phyloP scores from a whole-genome alignment of 1,284 basidiomycete species.

The Naganishia liquefaciens region DNA sequence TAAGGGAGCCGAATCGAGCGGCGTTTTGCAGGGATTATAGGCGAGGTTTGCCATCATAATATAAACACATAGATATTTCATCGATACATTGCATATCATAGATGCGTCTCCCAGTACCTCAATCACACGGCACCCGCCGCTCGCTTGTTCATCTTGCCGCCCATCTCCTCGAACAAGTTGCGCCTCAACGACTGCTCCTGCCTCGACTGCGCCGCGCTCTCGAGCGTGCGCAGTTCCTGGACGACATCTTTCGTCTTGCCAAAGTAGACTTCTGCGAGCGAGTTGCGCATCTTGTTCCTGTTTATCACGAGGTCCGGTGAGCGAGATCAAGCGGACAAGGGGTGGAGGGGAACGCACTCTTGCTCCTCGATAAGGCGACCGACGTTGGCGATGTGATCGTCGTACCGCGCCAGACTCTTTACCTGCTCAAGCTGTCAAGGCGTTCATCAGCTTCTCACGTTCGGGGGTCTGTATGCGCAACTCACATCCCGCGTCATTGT shows the following conservation, averaged over 20 bases:
- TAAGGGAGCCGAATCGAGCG: conserved; percentile 39
- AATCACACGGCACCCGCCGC: background rate
- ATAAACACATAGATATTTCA: conserved; percentile 1
- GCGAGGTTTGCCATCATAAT: background rate
- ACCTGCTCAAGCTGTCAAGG: conserved; percentile 75
- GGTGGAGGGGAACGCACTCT: conserved; percentile 60
- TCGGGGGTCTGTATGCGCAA: background rate
- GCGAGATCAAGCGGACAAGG: background rate
- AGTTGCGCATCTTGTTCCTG: conserved; percentile 89
- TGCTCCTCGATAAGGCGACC: conserved; percentile 96
- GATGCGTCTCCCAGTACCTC: background rate
- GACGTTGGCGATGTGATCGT: conserved; percentile 86
- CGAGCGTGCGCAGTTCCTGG: conserved; percentile 81
- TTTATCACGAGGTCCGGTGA: background rate
- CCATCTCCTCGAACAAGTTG: conserved; percentile 25
- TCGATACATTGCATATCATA: conserved; percentile 4
- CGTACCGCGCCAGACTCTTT: conserved; percentile 70
- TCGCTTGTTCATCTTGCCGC: conserved; percentile 24
- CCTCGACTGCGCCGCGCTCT: conserved; percentile 79
- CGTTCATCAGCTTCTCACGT: conserved; percentile 12
- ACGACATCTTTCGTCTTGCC: conserved; percentile 96
- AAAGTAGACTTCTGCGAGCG: conserved; percentile 96
- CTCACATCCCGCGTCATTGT: conserved; percentile 92
- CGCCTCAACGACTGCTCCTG: conserved; percentile 57
- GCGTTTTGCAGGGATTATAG: conserved; percentile 45